Percentiles rank a stretch among this genome's conserved stretches.
Conservation (phyloP, 306 rosid genomes). For the Amphicarpaea edgeworthii region DNA sequence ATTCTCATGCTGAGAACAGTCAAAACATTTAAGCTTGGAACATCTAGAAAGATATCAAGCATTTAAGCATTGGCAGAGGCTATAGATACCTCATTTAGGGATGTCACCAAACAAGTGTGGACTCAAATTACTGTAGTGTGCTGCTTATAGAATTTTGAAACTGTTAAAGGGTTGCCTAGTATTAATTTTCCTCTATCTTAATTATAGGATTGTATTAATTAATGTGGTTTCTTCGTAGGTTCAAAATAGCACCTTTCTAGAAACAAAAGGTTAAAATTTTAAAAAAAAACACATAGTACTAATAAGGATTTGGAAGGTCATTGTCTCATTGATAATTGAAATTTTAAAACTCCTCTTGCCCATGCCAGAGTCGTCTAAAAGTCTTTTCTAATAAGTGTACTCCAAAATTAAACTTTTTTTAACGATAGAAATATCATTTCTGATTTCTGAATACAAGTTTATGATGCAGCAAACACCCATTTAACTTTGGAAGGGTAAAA, state of each 20-base stretch:
- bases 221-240: constrained; percentile 14
- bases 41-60: constrained; percentile 14
- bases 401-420: neutral
- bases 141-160: neutral
- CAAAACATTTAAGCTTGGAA: constrained; percentile 14
- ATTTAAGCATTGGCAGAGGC: constrained; percentile 9
- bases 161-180: neutral
- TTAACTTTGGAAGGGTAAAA: constrained; percentile 45
- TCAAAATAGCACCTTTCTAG: constrained; percentile 1
- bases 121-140: neutral
- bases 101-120: neutral
- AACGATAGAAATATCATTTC: constrained; percentile 42
- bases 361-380: constrained; percentile 40
- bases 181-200: neutral
- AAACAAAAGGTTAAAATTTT: neutral
- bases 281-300: neutral
- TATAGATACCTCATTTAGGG: constrained; percentile 14
- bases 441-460: neutral
- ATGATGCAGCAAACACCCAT: neutral
- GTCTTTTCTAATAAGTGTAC: constrained; percentile 32
- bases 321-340: neutral
- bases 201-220: neutral
- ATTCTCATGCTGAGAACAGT: constrained; percentile 16
- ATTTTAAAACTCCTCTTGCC: constrained; percentile 15
- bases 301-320: constrained; percentile 16